A percentile compares a stretch with the other conserved stretches of the same genome.
These are phyloP conservation scores for Boletus huronensis DNA, from an alignment of 768 basidiomycete species.

Conservation along the genomic window DNA sequence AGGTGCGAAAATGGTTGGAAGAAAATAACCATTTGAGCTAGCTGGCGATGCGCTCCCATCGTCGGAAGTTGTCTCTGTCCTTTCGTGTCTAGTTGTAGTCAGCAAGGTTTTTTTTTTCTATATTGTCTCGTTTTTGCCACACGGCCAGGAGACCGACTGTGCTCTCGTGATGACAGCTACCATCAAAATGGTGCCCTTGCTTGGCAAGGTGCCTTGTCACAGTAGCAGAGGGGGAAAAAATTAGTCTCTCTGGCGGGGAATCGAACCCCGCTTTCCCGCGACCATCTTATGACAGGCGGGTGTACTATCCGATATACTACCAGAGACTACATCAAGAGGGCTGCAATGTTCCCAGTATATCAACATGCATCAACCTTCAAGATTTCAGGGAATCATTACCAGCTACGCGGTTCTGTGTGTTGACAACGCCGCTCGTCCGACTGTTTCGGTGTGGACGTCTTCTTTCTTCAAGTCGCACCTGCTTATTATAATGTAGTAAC, in stretches of 20 bases:
- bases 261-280: slow-evolving; percentile 45
- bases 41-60: not conserved
- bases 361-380: no score
- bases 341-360: not conserved
- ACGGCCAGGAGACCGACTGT: not conserved
- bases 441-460: no score
- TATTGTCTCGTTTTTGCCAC: not conserved
- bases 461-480: no score
- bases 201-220: not conserved
- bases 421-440: no score
- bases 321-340: slow-evolving; percentile 28
- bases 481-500: no score
- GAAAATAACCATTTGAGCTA: slow-evolving; percentile 32
- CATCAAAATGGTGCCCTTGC: not conserved
- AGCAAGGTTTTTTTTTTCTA: not conserved
- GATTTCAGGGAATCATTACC: no score
- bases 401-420: no score
- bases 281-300: slow-evolving; percentile 40
- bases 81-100: not conserved
- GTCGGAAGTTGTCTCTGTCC: not conserved
- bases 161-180: not conserved
- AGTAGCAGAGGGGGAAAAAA: not conserved
- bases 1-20: slow-evolving; percentile 81
- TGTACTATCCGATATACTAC: slow-evolving; percentile 53
- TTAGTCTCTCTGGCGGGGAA: slow-evolving; percentile 42